phyloP scores from a whole-genome alignment of 345 rosid species.

The Eutrema heterophyllum region DNA sequence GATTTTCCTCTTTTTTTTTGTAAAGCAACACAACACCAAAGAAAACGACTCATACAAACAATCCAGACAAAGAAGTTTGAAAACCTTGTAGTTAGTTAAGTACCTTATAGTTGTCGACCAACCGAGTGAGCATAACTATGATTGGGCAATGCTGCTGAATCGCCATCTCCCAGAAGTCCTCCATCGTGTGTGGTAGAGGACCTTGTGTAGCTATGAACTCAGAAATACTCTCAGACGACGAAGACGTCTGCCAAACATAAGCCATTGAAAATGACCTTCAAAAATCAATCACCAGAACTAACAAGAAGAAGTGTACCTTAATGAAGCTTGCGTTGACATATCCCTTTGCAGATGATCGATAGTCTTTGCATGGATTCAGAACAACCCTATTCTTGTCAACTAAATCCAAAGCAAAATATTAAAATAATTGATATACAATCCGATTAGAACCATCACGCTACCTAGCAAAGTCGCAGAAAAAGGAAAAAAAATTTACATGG shows the following conservation, averaged over 20 bases:
- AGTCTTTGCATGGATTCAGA: conserved; percentile 60
- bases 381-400: conserved; percentile 77
- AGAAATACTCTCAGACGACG: conserved; percentile 51
- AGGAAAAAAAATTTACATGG: conserved; percentile 47
- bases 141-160: conserved; percentile 71
- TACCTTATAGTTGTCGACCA: conserved; percentile 71
- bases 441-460: background rate
- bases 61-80: background rate
- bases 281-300: background rate
- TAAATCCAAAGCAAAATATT: conserved; percentile 22
- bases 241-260: conserved; percentile 51
- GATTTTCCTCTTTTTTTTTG: background rate
- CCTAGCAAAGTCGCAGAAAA: background rate
- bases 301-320: conserved; percentile 34
- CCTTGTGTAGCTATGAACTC: conserved; percentile 91
- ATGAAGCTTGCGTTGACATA: conserved; percentile 87
- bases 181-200: conserved; percentile 64
- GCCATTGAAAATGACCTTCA: background rate
- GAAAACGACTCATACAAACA: background rate
- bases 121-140: conserved; percentile 82
- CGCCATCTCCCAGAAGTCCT: conserved; percentile 97
- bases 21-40: conserved; percentile 15
- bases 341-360: conserved; percentile 57
- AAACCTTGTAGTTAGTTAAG: background rate
- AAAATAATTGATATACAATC: background rate